Conservation (phyloP, 768 basidiomycete species). For the Imleria badia region DNA sequence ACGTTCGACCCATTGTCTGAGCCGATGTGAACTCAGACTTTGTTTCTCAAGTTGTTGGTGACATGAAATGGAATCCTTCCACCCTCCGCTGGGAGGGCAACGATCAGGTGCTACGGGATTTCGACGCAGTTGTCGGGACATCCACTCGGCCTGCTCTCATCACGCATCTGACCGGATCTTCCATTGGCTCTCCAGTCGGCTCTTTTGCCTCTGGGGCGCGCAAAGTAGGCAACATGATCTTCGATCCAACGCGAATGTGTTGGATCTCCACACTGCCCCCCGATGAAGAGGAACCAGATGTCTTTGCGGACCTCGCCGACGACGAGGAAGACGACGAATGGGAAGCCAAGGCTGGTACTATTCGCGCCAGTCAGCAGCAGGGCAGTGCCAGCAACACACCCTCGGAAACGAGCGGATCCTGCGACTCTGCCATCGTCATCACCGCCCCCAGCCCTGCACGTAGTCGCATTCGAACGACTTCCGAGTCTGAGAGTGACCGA, state of each 20-base stretch:
- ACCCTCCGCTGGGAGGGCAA: slow-evolving; percentile 97
- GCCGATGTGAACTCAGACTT: slow-evolving; percentile 13
- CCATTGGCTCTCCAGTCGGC: slow-evolving; percentile 74
- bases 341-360: slow-evolving; percentile 77
- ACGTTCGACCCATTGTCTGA: slow-evolving; percentile 18
- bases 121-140: slow-evolving; percentile 76
- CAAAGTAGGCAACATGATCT: slow-evolving; percentile 97
- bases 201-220: slow-evolving; percentile 76
- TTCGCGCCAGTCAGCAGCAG: slow-evolving; percentile 60
- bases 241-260: slow-evolving; percentile 92
- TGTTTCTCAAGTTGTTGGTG: slow-evolving; percentile 72
- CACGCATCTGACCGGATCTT: slow-evolving; percentile 89
- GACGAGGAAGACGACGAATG: slow-evolving; percentile 78
- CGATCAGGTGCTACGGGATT: slow-evolving; percentile 86
- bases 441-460: slow-evolving; percentile 60
- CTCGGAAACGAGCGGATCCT: slow-evolving; percentile 27
- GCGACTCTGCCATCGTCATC: slow-evolving; percentile 27
- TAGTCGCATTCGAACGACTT: slow-evolving; percentile 63
- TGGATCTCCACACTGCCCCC: slow-evolving; percentile 86
- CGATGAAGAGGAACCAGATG: slow-evolving; percentile 92
- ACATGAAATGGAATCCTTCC: slow-evolving; percentile 96
- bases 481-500: slow-evolving; percentile 71
- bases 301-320: slow-evolving; percentile 91
- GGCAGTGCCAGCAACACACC: slow-evolving; percentile 27
- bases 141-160: slow-evolving; percentile 94